Evolutionary conservation across 257 asterid genomes (phyloP).

Genomic region (Solanum chilense): DNA sequence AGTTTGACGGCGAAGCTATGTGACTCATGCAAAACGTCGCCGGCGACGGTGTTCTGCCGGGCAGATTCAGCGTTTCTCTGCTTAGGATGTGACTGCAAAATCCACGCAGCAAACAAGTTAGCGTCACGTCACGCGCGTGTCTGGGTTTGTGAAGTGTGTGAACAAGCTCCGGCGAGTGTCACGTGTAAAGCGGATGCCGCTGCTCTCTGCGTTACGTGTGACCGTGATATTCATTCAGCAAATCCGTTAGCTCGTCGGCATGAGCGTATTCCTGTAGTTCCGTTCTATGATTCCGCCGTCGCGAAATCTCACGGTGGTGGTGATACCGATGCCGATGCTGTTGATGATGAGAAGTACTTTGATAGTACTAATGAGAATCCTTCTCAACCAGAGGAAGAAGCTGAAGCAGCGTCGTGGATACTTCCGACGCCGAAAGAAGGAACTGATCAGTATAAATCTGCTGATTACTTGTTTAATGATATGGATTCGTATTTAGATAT

Average conservation of each 20-base stretch:
- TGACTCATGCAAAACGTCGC: slow-evolving; percentile 7
- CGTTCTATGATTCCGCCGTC: background rate
- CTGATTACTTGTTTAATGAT: slow-evolving; percentile 39
- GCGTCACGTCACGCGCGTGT: slow-evolving; percentile 26
- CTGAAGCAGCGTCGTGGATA: slow-evolving; percentile 25
- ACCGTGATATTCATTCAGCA: slow-evolving; percentile 52
- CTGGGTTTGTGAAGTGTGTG: slow-evolving; percentile 46
- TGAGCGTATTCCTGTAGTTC: slow-evolving; percentile 33
- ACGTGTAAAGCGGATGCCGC: slow-evolving; percentile 64
- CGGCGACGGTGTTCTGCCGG: slow-evolving; percentile 8
- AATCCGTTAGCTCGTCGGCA: slow-evolving; percentile 59
- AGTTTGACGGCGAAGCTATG: slow-evolving; percentile 4
- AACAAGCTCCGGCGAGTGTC: slow-evolving; percentile 44
- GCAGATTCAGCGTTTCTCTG: slow-evolving; percentile 13
- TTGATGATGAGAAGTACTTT: background rate
- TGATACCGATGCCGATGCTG: background rate
- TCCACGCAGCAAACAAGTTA: slow-evolving; percentile 6
- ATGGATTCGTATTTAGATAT: slow-evolving; percentile 63
- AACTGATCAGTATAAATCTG: slow-evolving; percentile 27
- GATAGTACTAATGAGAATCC: background rate
- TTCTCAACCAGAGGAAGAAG: slow-evolving; percentile 14
- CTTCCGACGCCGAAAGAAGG: slow-evolving; percentile 26
- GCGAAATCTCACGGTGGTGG: background rate
- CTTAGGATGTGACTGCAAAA: background rate
- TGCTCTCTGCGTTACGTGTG: slow-evolving; percentile 48